phyloP scores from a whole-genome alignment of 2,329 filamentous ascomycete genomes.

The Fusarium ramigenum region DNA sequence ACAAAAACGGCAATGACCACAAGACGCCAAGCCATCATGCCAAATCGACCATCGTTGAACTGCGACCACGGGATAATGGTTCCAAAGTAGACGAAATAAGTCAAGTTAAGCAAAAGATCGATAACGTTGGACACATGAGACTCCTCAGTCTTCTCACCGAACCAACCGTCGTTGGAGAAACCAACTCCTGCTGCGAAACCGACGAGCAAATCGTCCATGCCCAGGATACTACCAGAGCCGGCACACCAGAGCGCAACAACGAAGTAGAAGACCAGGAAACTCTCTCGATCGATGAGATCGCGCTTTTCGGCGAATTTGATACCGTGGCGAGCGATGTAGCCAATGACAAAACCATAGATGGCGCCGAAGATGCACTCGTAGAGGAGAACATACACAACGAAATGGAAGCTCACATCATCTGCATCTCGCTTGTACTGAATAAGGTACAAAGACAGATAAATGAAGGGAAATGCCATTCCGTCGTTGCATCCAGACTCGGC shows the following conservation, averaged over 20 bases:
- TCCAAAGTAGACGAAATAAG: conserved; percentile 97
- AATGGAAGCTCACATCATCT: conserved; percentile 78
- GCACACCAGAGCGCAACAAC: conserved; percentile 95
- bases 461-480: conserved; percentile 98
- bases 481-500: conserved; percentile 99
- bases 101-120: conserved; percentile 93
- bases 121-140: conserved; percentile 99
- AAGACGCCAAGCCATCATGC: conserved; percentile 86
- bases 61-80: conserved; percentile 96
- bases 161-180: conserved; percentile 99
- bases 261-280: conserved; percentile 98
- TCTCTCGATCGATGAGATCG: conserved; percentile 92
- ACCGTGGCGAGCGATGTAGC: conserved; percentile 88
- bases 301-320: conserved; percentile 88
- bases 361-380: conserved; percentile 97
- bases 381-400: conserved; percentile 87
- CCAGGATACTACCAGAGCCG: conserved; percentile 89
- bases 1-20: conserved; percentile 95
- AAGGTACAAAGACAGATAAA: conserved; percentile 91
- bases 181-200: conserved; percentile 97
- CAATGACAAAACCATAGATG: conserved; percentile 85
- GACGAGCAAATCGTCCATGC: conserved; percentile 91
- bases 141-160: conserved; percentile 97
- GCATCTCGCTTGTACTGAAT: conserved; percentile 81
- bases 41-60: conserved; percentile 80